Conservation (phyloP, 768 basidiomycete genomes). For the Kwoniella sp. region DNA sequence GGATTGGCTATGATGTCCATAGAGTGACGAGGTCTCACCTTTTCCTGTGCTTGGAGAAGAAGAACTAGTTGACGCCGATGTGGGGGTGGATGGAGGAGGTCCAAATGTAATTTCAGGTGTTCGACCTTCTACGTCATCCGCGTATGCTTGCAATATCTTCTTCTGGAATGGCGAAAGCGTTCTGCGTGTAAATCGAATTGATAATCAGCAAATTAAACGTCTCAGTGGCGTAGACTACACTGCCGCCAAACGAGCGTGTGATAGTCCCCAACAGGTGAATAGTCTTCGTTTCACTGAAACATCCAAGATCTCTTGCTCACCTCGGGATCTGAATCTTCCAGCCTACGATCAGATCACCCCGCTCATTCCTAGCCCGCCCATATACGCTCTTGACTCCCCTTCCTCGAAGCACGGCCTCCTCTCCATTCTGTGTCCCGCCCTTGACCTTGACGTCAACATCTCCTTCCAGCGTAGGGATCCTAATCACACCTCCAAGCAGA, state of each 20-base stretch:
- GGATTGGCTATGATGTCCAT: background rate
- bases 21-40: conserved; percentile 19
- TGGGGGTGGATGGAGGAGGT: conserved; percentile 13
- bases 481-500: conserved; percentile 85
- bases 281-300: background rate
- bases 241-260: no score
- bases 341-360: conserved; percentile 80
- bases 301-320: conserved; percentile 60
- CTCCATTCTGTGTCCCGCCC: conserved; percentile 90
- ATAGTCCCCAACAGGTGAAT: no score
- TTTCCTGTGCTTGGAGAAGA: conserved; percentile 12
- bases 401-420: conserved; percentile 91
- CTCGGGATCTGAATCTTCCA: conserved; percentile 88
- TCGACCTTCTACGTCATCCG: conserved; percentile 86
- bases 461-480: conserved; percentile 92
- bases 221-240: no score
- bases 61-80: background rate
- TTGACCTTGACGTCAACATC: conserved; percentile 93
- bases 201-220: background rate
- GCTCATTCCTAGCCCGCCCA: conserved; percentile 32
- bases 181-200: conserved; percentile 61
- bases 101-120: conserved; percentile 45
- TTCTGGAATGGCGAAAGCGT: conserved; percentile 80
- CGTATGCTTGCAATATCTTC: conserved; percentile 83
- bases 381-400: conserved; percentile 67